Conservation (phyloP, 2,329 filamentous ascomycete species). For the Teratosphaeria zuluensis region DNA sequence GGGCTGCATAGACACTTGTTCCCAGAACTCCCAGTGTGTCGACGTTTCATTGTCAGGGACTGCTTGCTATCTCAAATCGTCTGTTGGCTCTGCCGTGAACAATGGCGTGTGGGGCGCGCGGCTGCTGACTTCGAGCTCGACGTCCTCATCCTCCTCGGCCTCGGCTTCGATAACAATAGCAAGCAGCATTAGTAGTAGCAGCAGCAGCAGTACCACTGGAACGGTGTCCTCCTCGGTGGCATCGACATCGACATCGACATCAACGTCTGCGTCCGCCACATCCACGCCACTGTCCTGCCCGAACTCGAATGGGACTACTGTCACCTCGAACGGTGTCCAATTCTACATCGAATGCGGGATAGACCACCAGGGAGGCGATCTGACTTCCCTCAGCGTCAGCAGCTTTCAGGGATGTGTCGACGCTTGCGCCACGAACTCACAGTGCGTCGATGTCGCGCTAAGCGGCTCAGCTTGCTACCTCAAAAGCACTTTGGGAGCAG, state of each 20-base stretch:
- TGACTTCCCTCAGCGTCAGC: constrained; percentile 12
- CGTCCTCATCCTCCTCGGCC: not conserved
- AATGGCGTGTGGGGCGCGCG: constrained; percentile 16
- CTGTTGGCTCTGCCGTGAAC: constrained; percentile 10
- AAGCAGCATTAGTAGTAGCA: not conserved
- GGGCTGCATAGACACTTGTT: too few species aligned
- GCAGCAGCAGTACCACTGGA: not conserved
- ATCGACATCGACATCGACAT: not conserved
- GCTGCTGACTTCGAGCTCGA: constrained; percentile 7
- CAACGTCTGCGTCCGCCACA: constrained; percentile 6
- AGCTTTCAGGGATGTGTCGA: constrained; percentile 22
- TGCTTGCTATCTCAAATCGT: constrained; percentile 23
- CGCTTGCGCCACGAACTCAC: constrained; percentile 18
- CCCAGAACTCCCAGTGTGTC: too few species aligned
- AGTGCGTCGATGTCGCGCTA: constrained; percentile 24
- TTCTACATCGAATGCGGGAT: constrained; percentile 16
- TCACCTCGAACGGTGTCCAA: constrained; percentile 9
- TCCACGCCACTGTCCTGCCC: constrained; percentile 11
- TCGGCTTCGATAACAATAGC: constrained; percentile 4
- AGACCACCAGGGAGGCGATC: constrained; percentile 23
- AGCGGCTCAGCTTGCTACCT: constrained; percentile 21
- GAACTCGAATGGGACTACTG: constrained; percentile 9
- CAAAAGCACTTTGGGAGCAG: constrained; percentile 17
- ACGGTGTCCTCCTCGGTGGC: not conserved
- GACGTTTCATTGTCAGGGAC: constrained; percentile 10